A percentile compares a stretch with the other conserved stretches of the same genome.
These are phyloP conservation scores for Globisporangium nunn DNA, from an alignment of 352 stramenopile species.

Conservation along the genomic window DNA sequence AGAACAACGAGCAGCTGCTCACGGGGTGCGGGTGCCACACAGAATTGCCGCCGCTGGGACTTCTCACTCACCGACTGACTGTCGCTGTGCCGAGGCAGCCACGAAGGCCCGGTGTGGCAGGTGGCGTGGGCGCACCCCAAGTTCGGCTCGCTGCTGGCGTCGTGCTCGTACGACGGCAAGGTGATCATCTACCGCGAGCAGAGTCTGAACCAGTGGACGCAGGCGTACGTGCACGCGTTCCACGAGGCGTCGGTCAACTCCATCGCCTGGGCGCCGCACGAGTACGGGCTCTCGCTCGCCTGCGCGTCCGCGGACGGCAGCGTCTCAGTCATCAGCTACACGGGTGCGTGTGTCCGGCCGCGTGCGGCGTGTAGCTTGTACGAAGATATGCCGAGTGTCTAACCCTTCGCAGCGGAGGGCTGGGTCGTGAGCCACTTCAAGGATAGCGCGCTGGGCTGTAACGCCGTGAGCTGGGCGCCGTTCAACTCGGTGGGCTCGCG, in stretches of 20 bases:
- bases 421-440: constrained; percentile 93
- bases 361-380: neutral
- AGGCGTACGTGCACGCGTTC: constrained; percentile 88
- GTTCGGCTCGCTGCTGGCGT: constrained; percentile 94
- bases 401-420: constrained; percentile 42
- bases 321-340: constrained; percentile 87
- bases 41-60: neutral
- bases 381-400: neutral
- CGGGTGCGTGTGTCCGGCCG: constrained; percentile 28
- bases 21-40: constrained; percentile 36
- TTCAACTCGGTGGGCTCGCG: constrained; percentile 62
- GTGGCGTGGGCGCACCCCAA: constrained; percentile 98
- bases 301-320: constrained; percentile 94
- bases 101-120: constrained; percentile 98
- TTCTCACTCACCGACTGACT: too few species aligned
- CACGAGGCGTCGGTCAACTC: constrained; percentile 92
- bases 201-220: constrained; percentile 89
- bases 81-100: constrained; percentile 29
- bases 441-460: constrained; percentile 94
- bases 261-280: constrained; percentile 95
- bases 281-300: constrained; percentile 92
- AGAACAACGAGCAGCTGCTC: constrained; percentile 87
- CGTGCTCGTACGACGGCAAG: constrained; percentile 96
- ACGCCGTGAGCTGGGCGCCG: constrained; percentile 95
- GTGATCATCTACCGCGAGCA: constrained; percentile 96